Conservation (phyloP, 164 flowering plant species). For the Echeveria elegans region DNA sequence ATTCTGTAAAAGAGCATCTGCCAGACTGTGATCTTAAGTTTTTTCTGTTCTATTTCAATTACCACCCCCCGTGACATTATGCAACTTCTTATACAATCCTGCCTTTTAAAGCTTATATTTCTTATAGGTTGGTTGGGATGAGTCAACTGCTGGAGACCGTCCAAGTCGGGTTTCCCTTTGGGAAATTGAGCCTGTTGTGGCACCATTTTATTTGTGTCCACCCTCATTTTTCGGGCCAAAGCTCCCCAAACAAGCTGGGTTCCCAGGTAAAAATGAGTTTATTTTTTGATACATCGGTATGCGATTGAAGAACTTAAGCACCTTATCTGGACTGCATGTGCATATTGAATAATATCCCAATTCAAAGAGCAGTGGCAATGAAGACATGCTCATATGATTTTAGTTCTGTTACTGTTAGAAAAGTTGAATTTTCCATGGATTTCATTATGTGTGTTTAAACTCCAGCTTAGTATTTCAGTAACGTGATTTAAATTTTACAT, state of each 20-base stretch:
- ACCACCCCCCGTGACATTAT: no score
- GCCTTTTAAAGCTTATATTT: not conserved
- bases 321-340: not conserved
- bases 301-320: not conserved
- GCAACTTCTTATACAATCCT: not conserved
- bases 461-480: no score
- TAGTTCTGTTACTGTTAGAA: no score
- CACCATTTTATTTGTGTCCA: constrained; percentile 91
- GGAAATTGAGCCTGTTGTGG: constrained; percentile 90
- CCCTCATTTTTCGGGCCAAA: constrained; percentile 93
- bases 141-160: constrained; percentile 90
- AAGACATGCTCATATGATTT: no score
- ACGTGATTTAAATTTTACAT: not conserved
- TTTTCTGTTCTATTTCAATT: not conserved
- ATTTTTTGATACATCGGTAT: not conserved
- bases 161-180: constrained; percentile 82
- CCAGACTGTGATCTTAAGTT: not conserved
- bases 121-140: constrained; percentile 94
- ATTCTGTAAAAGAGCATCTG: not conserved
- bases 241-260: constrained; percentile 65
- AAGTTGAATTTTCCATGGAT: no score
- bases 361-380: no score
- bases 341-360: no score
- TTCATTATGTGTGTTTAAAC: no score
- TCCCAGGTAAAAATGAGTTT: constrained; percentile 43